Base-by-base conservation (phyloP, 2,329 filamentous ascomycete genomes). In the Lojkania enalia region DNA sequence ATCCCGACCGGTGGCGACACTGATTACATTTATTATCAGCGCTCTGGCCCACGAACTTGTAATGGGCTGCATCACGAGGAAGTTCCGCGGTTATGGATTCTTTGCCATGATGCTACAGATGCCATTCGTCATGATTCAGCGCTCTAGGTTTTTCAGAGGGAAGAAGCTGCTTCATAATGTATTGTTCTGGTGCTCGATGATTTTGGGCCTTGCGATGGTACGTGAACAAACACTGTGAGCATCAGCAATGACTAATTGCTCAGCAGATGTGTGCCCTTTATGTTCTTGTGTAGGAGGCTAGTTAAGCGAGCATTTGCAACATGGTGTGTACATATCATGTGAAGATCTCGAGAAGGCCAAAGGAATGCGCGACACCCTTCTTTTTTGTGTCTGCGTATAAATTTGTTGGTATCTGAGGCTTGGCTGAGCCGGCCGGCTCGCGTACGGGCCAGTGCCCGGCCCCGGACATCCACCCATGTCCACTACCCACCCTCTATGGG, bases 41-140 rank as follows among this genome's bases (percentile, higher is more conserved):
- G 89, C 94, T 25, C 66, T 95, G 16, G 90, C 90, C 13, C 94
- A 97, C 66, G 94, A 99, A 71, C 80, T 99, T 45, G 88, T 99
- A 61, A 95, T 99, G 88, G 90, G 88, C 5, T 97, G 92, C 69
- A 97, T 99, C 67, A 96, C 91, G 19, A 92, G 96, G 77, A 97
- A 99, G 75, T 77, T 97, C 35, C 78, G 94, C 27, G 94, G 94
- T 11, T 99, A 97, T 64, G 94, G 92, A 7, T 95, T 96, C 66
- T 64, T 95, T 15, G 87, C 89, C 51, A 94, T 96, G 84, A 97
- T 99, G 94, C 74, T 95, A 51, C 94, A 99, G 76, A 80, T 97
- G 57, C 94, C 94, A 0, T 94, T 97, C 55, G 88, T 97, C n/a
- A 83, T 91, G 69, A 74, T 97, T 20, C 94, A 97, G 75, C 81